These are phyloP conservation scores for Aspergillus sp. DNA, from an alignment of 2,329 filamentous ascomycete genomes.

Conservation along the genomic window DNA sequence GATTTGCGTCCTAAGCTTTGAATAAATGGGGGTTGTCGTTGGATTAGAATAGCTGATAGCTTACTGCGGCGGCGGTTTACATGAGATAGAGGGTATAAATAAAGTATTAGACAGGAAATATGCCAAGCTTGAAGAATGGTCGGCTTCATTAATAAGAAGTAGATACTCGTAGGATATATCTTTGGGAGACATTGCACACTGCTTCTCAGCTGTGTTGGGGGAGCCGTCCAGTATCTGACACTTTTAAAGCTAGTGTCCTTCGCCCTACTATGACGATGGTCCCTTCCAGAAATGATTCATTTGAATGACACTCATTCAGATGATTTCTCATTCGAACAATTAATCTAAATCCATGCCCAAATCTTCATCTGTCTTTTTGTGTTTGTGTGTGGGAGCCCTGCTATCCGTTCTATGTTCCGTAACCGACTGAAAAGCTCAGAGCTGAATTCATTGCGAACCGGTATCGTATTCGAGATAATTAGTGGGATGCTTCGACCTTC, in stretches of 20 bases:
- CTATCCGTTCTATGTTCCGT: neutral
- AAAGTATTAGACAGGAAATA: neutral
- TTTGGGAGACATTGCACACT: no score
- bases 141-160: conserved; percentile 1
- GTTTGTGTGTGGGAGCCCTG: no score
- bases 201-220: no score
- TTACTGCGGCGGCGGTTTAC: neutral
- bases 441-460: no score
- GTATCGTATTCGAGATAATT: conserved; percentile 26
- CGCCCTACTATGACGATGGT: no score
- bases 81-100: neutral
- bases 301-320: no score
- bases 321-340: no score
- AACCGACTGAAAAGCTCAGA: neutral
- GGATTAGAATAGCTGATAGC: neutral
- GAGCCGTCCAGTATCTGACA: no score
- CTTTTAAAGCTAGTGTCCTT: no score
- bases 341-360: no score
- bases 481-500: conserved; percentile 79
- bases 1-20: conserved; percentile 27
- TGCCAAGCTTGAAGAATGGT: neutral
- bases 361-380: no score
- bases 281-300: no score
- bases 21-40: neutral
- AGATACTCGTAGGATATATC: conserved; percentile 1